A percentile compares a stretch with the other conserved stretches of the same genome.
These are phyloP conservation scores for Gymnopilus junonius DNA, from an alignment of 768 basidiomycete genomes.

Conservation along the genomic window DNA sequence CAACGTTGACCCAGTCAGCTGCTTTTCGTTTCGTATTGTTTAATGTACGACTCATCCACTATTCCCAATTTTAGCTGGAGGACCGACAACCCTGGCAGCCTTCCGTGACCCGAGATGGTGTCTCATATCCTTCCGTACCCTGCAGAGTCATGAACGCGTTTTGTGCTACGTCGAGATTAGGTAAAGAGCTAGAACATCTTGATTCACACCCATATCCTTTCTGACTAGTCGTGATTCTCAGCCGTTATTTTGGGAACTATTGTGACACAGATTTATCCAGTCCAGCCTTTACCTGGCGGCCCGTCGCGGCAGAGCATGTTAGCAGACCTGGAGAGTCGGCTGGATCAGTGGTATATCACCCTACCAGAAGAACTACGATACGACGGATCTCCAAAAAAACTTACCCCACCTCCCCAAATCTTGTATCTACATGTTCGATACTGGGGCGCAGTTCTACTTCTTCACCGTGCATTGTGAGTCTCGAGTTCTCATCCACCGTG, in stretches of 20 bases:
- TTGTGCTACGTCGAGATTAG: conserved; percentile 58
- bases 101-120: conserved; percentile 39
- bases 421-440: conserved; percentile 75
- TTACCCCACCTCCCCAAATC: conserved; percentile 64
- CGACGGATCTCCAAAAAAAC: conserved; percentile 57
- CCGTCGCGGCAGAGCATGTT: conserved; percentile 53
- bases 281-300: conserved; percentile 50
- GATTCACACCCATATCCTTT: neutral
- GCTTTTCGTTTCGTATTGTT: neutral
- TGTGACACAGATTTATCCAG: conserved; percentile 71
- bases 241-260: conserved; percentile 71
- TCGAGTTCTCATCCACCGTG: neutral
- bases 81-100: conserved; percentile 62
- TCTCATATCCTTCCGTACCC: conserved; percentile 52
- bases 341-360: conserved; percentile 77
- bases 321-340: conserved; percentile 59
- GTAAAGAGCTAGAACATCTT: conserved; percentile 40
- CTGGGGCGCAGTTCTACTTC: conserved; percentile 73
- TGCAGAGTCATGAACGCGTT: conserved; percentile 57
- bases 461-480: conserved; percentile 82
- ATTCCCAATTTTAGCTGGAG: conserved; percentile 47
- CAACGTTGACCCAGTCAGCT: conserved; percentile 53
- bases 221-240: conserved; percentile 28
- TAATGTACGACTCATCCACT: conserved; percentile 4
- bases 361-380: conserved; percentile 68